Conservation (phyloP, 305 asterid genomes). For the Plantago lanceolata region DNA sequence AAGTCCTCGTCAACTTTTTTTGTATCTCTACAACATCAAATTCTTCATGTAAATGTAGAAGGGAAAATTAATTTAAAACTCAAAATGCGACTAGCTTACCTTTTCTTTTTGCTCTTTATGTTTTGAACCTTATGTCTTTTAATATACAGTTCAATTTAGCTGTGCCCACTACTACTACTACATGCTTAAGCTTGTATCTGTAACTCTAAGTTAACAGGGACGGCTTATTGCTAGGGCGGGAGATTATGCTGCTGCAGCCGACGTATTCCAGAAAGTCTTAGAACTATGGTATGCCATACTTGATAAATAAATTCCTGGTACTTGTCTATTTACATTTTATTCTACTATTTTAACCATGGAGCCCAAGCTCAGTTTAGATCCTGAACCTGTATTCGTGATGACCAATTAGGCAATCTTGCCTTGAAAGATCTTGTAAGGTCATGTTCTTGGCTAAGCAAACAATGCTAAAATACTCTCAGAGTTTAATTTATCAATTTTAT, state of each 20-base stretch:
- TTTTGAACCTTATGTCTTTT: not conserved
- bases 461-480: not conserved
- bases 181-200: slow-evolving; percentile 52
- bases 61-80: not conserved
- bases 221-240: slow-evolving; percentile 93
- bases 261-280: slow-evolving; percentile 62
- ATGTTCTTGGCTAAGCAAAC: no score
- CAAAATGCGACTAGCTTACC: not conserved
- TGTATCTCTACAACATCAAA: not conserved
- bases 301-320: slow-evolving; percentile 15
- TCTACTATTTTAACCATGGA: slow-evolving; percentile 11
- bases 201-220: slow-evolving; percentile 99
- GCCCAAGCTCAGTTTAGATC: slow-evolving; percentile 4
- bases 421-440: no score
- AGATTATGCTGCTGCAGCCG: slow-evolving; percentile 84
- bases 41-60: not conserved
- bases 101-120: not conserved
- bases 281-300: slow-evolving; percentile 65
- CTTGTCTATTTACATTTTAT: not conserved
- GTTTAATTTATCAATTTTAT: no score
- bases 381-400: not conserved
- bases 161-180: slow-evolving; percentile 12
- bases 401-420: not conserved
- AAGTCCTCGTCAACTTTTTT: no score
- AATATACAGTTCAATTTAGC: not conserved